Conservation (phyloP, 1,284 basidiomycete genomes). For the Inonotus obliquus region DNA sequence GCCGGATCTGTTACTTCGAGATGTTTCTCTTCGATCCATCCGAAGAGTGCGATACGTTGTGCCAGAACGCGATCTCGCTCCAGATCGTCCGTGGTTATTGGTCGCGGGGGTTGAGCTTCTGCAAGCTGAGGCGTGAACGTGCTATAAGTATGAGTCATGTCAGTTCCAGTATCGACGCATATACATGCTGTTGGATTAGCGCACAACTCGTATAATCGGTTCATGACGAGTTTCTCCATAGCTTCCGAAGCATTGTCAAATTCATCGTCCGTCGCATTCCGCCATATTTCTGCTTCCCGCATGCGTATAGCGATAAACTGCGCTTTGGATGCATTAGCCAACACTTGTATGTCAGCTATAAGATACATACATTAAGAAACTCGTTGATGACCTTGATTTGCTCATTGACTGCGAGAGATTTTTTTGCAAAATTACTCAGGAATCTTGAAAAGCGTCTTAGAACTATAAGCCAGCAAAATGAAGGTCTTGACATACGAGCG, state of each 20-base stretch:
- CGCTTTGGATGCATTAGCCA: constrained; percentile 11
- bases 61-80: constrained; percentile 89
- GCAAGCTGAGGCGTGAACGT: constrained; percentile 85
- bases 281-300: constrained; percentile 83
- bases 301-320: constrained; percentile 88
- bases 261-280: constrained; percentile 68
- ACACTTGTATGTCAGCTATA: constrained; percentile 9
- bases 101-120: constrained; percentile 58
- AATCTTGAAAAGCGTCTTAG: constrained; percentile 49
- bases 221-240: constrained; percentile 99
- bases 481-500: constrained; percentile 64
- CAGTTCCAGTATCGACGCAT: neutral
- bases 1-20: constrained; percentile 76
- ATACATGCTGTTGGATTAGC: constrained; percentile 27
- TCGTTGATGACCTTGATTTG: constrained; percentile 93
- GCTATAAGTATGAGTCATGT: constrained; percentile 36
- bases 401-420: constrained; percentile 84
- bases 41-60: constrained; percentile 89
- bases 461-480: constrained; percentile 1
- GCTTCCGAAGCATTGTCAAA: constrained; percentile 98
- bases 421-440: constrained; percentile 85
- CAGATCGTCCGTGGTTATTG: constrained; percentile 92
- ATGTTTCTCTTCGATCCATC: constrained; percentile 87
- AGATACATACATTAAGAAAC: constrained; percentile 71
- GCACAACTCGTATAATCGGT: constrained; percentile 89